A percentile compares a stretch with the other conserved stretches of the same genome.
phyloP scores from a whole-genome alignment of 768 basidiomycete species.

The Suillus subluteus region DNA sequence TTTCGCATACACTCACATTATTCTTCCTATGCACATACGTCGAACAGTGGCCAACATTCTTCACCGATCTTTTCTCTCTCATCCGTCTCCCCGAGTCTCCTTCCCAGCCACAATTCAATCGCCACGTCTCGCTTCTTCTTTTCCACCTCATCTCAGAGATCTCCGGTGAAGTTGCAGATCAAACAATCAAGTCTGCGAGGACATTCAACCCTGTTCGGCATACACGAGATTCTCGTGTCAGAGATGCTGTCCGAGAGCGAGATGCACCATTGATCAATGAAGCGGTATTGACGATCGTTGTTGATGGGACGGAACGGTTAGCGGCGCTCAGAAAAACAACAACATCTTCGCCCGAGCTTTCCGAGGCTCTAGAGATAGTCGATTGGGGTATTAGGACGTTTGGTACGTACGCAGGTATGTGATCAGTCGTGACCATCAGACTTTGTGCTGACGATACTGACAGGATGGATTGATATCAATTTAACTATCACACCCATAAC shows the following conservation, averaged over 20 bases:
- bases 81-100: slow-evolving; percentile 64
- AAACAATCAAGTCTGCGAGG: slow-evolving; percentile 87
- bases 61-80: slow-evolving; percentile 75
- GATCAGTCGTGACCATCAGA: neutral
- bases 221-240: slow-evolving; percentile 78
- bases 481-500: slow-evolving; percentile 91
- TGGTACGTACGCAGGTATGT: slow-evolving; percentile 92
- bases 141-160: slow-evolving; percentile 94
- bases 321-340: slow-evolving; percentile 49
- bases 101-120: slow-evolving; percentile 68
- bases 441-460: slow-evolving; percentile 10
- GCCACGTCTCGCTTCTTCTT: slow-evolving; percentile 84
- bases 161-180: slow-evolving; percentile 96
- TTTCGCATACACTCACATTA: slow-evolving; percentile 86
- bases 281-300: slow-evolving; percentile 82
- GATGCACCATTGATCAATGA: slow-evolving; percentile 89
- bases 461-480: slow-evolving; percentile 98
- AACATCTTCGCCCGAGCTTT: slow-evolving; percentile 54
- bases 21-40: slow-evolving; percentile 89
- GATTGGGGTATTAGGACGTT: slow-evolving; percentile 94
- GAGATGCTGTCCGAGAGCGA: slow-evolving; percentile 88
- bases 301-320: slow-evolving; percentile 69
- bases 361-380: slow-evolving; percentile 73
- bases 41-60: slow-evolving; percentile 85
- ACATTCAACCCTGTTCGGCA: slow-evolving; percentile 71